These are phyloP conservation scores for Neurospora terricola DNA, from an alignment of 495 filamentous ascomycete genomes.

Conservation along the genomic window DNA sequence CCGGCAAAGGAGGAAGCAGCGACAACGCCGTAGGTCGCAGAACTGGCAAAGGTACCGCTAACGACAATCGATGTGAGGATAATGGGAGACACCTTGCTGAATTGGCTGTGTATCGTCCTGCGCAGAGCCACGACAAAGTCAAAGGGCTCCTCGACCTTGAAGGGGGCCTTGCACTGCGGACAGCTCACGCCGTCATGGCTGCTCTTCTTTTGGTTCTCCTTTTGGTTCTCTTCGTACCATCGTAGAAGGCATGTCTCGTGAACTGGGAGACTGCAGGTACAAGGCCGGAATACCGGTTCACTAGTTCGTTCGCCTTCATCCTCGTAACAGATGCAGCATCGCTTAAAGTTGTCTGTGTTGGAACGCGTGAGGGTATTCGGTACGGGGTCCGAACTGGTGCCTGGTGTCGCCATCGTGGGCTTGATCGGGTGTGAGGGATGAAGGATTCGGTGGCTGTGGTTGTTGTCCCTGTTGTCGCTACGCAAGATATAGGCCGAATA, in stretches of 20 bases:
- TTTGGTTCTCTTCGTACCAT: constrained; percentile 79
- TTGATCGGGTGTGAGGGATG: not conserved
- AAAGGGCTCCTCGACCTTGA: constrained; percentile 60
- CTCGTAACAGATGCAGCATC: constrained; percentile 92
- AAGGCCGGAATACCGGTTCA: constrained; percentile 76
- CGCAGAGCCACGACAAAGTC: constrained; percentile 55
- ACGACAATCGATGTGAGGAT: constrained; percentile 46
- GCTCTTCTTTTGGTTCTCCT: constrained; percentile 49
- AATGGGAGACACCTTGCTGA: constrained; percentile 47
- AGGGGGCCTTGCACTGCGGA: constrained; percentile 79
- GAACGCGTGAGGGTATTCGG: not conserved
- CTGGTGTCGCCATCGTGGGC: not conserved
- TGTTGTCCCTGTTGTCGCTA: not conserved
- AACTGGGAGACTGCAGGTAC: constrained; percentile 78
- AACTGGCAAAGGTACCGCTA: constrained; percentile 39
- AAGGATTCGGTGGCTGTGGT: not conserved
- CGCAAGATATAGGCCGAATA: not conserved
- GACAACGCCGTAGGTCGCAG: constrained; percentile 27
- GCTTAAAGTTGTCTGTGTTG: constrained; percentile 26
- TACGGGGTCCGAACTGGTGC: constrained; percentile 4
- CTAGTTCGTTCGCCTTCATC: constrained; percentile 54
- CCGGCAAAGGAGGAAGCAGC: constrained; percentile 31
- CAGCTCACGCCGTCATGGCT: constrained; percentile 56
- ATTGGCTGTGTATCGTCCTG: constrained; percentile 43
- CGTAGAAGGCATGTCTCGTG: constrained; percentile 85